phyloP scores from a whole-genome alignment of 768 basidiomycete genomes.

The Podaxis sp. region DNA sequence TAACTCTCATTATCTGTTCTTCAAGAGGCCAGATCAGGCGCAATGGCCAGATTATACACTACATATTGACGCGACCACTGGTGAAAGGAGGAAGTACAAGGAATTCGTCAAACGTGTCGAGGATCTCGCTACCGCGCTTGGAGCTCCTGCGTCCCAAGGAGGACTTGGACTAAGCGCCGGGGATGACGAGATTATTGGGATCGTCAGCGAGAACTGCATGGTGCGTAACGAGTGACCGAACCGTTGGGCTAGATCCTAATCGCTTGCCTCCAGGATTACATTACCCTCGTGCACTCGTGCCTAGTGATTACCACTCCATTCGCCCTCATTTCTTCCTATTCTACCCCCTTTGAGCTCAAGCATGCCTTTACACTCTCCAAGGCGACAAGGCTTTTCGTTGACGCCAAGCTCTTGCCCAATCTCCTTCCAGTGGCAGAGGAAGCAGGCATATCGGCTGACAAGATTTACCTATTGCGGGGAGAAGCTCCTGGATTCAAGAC shows the following conservation, averaged over 20 bases:
- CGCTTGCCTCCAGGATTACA: slow-evolving; percentile 31
- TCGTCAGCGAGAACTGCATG: slow-evolving; percentile 68
- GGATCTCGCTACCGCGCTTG: slow-evolving; percentile 59
- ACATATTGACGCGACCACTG: slow-evolving; percentile 57
- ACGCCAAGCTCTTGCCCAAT: slow-evolving; percentile 29
- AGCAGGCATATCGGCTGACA: slow-evolving; percentile 36
- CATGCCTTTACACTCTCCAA: slow-evolving; percentile 33
- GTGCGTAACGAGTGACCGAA: slow-evolving; percentile 36
- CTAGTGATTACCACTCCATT: slow-evolving; percentile 32
- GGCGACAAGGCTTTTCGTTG: slow-evolving; percentile 34
- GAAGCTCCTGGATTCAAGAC: slow-evolving; percentile 37
- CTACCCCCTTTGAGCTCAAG: slow-evolving; percentile 37
- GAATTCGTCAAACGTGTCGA: slow-evolving; percentile 53
- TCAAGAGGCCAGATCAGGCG: slow-evolving; percentile 53
- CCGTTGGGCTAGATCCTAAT: background rate
- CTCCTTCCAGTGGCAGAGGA: slow-evolving; percentile 33
- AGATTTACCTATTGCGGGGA: slow-evolving; percentile 53
- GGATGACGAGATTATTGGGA: slow-evolving; percentile 61
- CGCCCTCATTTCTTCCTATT: slow-evolving; percentile 36
- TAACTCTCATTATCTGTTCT: slow-evolving; percentile 57
- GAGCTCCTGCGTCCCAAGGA: slow-evolving; percentile 42
- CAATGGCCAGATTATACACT: slow-evolving; percentile 56
- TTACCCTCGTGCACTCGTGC: slow-evolving; percentile 32
- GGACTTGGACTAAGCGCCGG: slow-evolving; percentile 53
- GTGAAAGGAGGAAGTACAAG: slow-evolving; percentile 41